These are phyloP conservation scores for Buddleja alternifolia DNA, from an alignment of 257 asterid genomes.

Conservation along the genomic window DNA sequence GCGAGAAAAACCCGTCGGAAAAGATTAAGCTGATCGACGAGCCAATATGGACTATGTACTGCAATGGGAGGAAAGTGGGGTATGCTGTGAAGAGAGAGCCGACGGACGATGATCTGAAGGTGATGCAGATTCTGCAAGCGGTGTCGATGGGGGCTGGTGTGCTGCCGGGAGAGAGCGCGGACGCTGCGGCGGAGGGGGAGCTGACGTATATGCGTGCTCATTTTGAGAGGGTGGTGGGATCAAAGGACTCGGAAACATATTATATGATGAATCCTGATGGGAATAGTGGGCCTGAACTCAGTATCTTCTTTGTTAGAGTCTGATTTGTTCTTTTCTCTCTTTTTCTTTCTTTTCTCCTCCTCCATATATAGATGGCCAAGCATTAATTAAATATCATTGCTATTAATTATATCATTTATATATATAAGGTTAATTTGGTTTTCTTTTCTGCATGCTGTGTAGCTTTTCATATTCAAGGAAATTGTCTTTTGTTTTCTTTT, in stretches of 20 bases:
- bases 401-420: neutral
- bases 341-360: neutral
- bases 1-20: slow-evolving; percentile 66
- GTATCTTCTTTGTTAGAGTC: slow-evolving; percentile 73
- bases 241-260: slow-evolving; percentile 87
- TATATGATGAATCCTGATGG: slow-evolving; percentile 95
- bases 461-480: neutral
- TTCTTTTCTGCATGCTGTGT: too few species aligned
- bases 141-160: slow-evolving; percentile 93
- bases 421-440: neutral
- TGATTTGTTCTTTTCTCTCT: slow-evolving; percentile 13
- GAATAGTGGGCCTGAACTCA: slow-evolving; percentile 82
- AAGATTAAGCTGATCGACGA: slow-evolving; percentile 75
- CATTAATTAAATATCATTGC: too few species aligned
- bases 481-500: too few species aligned
- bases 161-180: slow-evolving; percentile 46
- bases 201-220: slow-evolving; percentile 81
- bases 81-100: slow-evolving; percentile 80
- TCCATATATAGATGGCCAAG: too few species aligned
- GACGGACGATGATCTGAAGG: slow-evolving; percentile 71
- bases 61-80: slow-evolving; percentile 77
- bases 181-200: slow-evolving; percentile 52
- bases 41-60: slow-evolving; percentile 87
- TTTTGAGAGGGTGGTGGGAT: slow-evolving; percentile 79
- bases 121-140: slow-evolving; percentile 70